Conservation (phyloP, 352 stramenopile genomes). For the Phytopythium mirpurense region DNA sequence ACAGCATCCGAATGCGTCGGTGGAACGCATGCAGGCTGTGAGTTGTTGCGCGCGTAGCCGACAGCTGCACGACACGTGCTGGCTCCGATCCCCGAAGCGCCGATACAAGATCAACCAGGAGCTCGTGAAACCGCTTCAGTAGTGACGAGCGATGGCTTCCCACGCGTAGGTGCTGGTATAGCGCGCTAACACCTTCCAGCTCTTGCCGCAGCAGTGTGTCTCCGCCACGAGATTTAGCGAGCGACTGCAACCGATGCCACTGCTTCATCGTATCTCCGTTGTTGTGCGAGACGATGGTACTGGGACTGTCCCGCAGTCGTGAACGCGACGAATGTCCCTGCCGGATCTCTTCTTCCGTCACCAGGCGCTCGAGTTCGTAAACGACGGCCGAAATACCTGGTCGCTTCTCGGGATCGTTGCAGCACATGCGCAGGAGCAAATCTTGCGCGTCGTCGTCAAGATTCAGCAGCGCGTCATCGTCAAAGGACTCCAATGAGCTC, state of each 20-base stretch:
- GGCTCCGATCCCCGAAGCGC: neutral
- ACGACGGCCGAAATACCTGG: neutral
- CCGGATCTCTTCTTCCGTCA: neutral
- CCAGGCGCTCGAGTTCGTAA: neutral
- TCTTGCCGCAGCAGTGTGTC: no score
- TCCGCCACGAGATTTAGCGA: no score
- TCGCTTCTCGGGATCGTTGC: neutral
- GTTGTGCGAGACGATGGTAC: no score
- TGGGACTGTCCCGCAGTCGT: no score
- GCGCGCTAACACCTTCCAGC: no score
- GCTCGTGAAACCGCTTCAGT: neutral
- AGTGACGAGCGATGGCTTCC: no score
- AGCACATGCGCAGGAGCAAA: neutral
- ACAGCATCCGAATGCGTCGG: neutral
- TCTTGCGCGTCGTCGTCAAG: neutral
- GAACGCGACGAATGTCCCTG: no score
- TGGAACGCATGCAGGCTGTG: constrained; percentile 1
- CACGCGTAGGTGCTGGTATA: no score
- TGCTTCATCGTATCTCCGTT: no score
- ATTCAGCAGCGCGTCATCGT: neutral
- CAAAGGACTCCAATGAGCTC: no score
- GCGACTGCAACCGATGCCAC: no score
- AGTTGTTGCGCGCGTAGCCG: neutral
- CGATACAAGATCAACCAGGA: neutral
- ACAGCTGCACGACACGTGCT: neutral